These are phyloP conservation scores for Pseudogymnoascus sp. DNA, from an alignment of 2,329 filamentous ascomycete genomes.

Conservation along the genomic window DNA sequence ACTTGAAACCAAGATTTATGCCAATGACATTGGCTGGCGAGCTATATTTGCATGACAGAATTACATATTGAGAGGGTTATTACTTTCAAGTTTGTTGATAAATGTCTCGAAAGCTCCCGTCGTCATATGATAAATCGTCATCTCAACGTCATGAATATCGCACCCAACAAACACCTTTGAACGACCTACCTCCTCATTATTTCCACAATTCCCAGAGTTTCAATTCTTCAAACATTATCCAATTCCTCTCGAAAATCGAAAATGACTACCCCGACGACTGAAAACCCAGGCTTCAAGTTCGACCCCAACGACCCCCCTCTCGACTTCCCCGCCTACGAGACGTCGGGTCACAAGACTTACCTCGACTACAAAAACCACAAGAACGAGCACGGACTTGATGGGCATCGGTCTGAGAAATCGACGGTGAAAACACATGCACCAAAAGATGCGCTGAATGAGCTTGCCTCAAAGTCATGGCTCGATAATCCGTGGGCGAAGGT, in stretches of 20 bases:
- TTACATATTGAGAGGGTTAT: not conserved
- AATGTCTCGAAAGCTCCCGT: not conserved
- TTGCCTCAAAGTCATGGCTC: constrained; percentile 1
- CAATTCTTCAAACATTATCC: not conserved
- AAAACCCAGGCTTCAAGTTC: not conserved
- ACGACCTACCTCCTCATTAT: not conserved
- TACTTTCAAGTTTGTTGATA: constrained; percentile 4
- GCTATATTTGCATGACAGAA: not conserved
- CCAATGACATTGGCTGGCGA: not conserved
- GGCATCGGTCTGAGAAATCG: constrained; percentile 3
- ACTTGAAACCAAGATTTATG: not conserved
- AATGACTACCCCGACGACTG: constrained; percentile 4
- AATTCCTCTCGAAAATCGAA: not conserved
- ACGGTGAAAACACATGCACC: not conserved
- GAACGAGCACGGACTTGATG: not conserved
- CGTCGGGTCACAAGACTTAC: constrained; percentile 2
- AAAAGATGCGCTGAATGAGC: not conserved
- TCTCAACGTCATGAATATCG: constrained; percentile 6
- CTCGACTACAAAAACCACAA: constrained; percentile 1
- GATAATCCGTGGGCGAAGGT: not conserved
- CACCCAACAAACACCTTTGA: not conserved
- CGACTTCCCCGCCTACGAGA: constrained; percentile 5
- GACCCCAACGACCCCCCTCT: not conserved
- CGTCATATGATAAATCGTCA: constrained; percentile 8
- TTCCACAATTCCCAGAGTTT: not conserved